Evolutionary conservation across 1,139 yeast species (phyloP).

Genomic region (Diutina catenulata): DNA sequence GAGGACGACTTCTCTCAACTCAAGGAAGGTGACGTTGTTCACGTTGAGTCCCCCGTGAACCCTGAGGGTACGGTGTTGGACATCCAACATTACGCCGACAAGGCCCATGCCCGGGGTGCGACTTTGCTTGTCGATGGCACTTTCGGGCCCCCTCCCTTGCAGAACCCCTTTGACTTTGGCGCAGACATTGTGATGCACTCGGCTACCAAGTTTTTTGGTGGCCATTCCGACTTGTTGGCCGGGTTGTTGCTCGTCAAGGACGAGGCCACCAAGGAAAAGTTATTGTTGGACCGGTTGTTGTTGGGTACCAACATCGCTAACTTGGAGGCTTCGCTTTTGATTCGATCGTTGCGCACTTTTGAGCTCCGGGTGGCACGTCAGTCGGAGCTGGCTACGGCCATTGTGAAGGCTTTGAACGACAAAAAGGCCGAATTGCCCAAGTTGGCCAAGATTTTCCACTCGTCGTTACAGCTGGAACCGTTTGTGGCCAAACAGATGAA

Average conservation of each 20-base stretch:
- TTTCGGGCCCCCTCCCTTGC: slow-evolving; percentile 88
- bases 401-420: slow-evolving; percentile 48
- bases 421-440: slow-evolving; percentile 36
- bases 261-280: slow-evolving; percentile 25
- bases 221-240: slow-evolving; percentile 85
- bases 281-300: slow-evolving; percentile 49
- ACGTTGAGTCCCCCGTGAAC: slow-evolving; percentile 80
- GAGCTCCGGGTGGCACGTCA: slow-evolving; percentile 61
- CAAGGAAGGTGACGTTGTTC: slow-evolving; percentile 61
- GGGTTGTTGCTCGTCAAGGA: slow-evolving; percentile 65
- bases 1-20: slow-evolving; percentile 34
- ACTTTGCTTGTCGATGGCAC: slow-evolving; percentile 69
- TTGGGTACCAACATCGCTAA: slow-evolving; percentile 75
- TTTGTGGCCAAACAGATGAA: slow-evolving; percentile 56
- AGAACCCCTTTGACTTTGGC: slow-evolving; percentile 67
- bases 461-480: slow-evolving; percentile 59
- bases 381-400: slow-evolving; percentile 45
- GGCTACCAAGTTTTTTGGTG: slow-evolving; percentile 86
- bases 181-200: slow-evolving; percentile 83
- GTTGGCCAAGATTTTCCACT: slow-evolving; percentile 47
- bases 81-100: slow-evolving; percentile 46
- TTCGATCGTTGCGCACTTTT: slow-evolving; percentile 72
- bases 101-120: slow-evolving; percentile 66
- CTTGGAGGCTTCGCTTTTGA: slow-evolving; percentile 59
- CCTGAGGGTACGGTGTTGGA: slow-evolving; percentile 69